Base-by-base conservation (phyloP, 805 yeast species). In the Candida krabiensis region DNA sequence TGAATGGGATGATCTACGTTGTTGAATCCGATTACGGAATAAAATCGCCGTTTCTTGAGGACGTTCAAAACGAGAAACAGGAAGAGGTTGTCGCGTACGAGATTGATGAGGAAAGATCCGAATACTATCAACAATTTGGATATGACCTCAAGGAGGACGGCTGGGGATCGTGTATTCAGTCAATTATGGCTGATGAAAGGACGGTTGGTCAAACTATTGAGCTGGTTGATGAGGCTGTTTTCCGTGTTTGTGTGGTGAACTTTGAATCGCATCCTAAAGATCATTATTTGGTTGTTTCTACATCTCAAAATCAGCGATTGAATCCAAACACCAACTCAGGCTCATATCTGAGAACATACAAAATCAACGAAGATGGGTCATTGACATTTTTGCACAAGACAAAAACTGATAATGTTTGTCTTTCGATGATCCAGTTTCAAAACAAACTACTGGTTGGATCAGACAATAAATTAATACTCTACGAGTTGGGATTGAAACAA, bases 401-500 rank as follows among this genome's bases (percentile, higher is more conserved):
- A 0, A 54, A 60, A 11, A 60, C 83, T 0, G 79, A 75, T 4
- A 63, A 53, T 5, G 62, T 67, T 2, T 76, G 79, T 0, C 45
- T 68, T 19, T 67, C 84, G 0, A 49, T 90, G 56, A 47, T 58
- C 1, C 61, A 66, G 9, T 87, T 86, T 56, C 72, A 74, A 33
- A 86, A 81, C 0, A 70, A 69, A 43, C 55, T 89, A 2, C 58
- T 89, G 1, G 82, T 75, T 1, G 90, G 86, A 0, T 49, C 77
- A 33, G 73, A 70, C 1, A 67, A 71, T 30, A 58, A 61, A 33
- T 49, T 91, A 33, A 63, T 85, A 24, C 47, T 86, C 7, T 89
- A 74, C 55, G 90, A 81, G 19, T 46, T 88, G 19, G 99, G 99
- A 2, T 70, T 71, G 50, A 85, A 83, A 47, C 97, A 90, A 54